phyloP scores from a whole-genome alignment of 352 stramenopile species.

The Pythium phragmiticola region DNA sequence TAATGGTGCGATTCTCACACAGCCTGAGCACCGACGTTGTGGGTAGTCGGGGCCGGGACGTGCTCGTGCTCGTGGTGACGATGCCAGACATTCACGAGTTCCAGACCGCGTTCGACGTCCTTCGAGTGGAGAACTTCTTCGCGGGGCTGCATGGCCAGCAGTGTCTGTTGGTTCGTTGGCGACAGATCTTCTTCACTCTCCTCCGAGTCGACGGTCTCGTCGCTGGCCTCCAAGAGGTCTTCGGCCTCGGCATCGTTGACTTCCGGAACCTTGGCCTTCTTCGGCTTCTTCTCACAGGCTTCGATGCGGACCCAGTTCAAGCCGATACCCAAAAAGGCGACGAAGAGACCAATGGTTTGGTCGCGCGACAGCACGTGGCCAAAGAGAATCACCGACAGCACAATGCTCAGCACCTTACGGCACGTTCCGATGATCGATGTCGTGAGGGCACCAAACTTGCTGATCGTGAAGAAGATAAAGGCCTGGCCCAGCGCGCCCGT shows the following conservation, averaged over 20 bases:
- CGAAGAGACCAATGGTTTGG: slow-evolving; percentile 58
- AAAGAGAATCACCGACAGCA: slow-evolving; percentile 82
- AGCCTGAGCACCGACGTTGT: slow-evolving; percentile 26
- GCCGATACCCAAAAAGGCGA: slow-evolving; percentile 71
- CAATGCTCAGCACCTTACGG: slow-evolving; percentile 84
- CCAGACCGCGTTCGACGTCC: slow-evolving; percentile 57
- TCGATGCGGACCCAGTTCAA: slow-evolving; percentile 77
- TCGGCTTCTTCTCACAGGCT: slow-evolving; percentile 38
- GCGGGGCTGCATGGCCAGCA: slow-evolving; percentile 29
- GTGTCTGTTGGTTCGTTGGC: slow-evolving; percentile 22
- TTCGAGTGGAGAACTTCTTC: slow-evolving; percentile 36
- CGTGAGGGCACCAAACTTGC: slow-evolving; percentile 81
- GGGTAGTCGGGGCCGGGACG: slow-evolving; percentile 17
- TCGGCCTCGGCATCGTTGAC: slow-evolving; percentile 43
- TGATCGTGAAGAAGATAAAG: slow-evolving; percentile 88
- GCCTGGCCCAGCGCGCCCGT: slow-evolving; percentile 77
- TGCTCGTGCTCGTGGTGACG: slow-evolving; percentile 39
- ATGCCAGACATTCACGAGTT: slow-evolving; percentile 72
- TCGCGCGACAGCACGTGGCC: slow-evolving; percentile 69
- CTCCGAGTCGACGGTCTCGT: slow-evolving; percentile 63
- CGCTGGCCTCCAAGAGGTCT: slow-evolving; percentile 57
- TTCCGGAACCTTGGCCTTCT: slow-evolving; percentile 27
- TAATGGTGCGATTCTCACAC: slow-evolving; percentile 28
- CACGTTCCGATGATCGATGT: slow-evolving; percentile 86
- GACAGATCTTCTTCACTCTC: slow-evolving; percentile 41